These are phyloP conservation scores for Lentinus tigrinus DNA, from an alignment of 768 basidiomycete genomes.

Conservation along the genomic window DNA sequence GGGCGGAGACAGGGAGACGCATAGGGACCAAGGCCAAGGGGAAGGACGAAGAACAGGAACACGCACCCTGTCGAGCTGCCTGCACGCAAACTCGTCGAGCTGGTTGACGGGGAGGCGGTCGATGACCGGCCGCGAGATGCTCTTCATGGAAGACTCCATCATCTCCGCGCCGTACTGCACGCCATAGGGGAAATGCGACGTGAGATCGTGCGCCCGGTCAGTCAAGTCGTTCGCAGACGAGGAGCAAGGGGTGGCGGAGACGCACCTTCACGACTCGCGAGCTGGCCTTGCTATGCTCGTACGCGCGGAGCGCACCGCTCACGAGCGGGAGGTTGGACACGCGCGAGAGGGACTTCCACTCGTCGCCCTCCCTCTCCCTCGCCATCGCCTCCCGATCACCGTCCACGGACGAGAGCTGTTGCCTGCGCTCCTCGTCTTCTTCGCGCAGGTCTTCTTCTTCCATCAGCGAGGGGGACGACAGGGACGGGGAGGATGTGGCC, in stretches of 20 bases:
- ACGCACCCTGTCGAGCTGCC: slow-evolving; percentile 81
- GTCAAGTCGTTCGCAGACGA: background rate
- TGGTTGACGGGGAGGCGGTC: slow-evolving; percentile 73
- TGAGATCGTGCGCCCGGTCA: background rate
- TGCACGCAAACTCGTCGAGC: slow-evolving; percentile 85
- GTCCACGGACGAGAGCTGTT: background rate
- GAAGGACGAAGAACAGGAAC: background rate
- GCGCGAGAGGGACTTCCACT: slow-evolving; percentile 47
- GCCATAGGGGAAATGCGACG: background rate
- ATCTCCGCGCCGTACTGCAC: slow-evolving; percentile 84
- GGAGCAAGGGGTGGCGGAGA: background rate
- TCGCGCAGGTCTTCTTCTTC: slow-evolving; percentile 17
- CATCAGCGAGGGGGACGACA: slow-evolving; percentile 25
- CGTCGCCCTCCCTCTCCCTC: slow-evolving; percentile 9
- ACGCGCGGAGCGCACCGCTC: slow-evolving; percentile 66
- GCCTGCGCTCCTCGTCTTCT: background rate
- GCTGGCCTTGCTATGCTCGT: slow-evolving; percentile 81
- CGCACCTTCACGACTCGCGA: slow-evolving; percentile 83
- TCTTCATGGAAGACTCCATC: slow-evolving; percentile 81
- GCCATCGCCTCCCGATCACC: background rate
- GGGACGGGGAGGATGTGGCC: slow-evolving; percentile 31
- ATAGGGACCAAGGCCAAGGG: background rate
- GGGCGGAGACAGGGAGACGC: no score
- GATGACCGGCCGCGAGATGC: slow-evolving; percentile 79
- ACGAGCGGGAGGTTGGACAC: slow-evolving; percentile 73